A percentile compares a stretch with the other conserved stretches of the same genome.
Evolutionary conservation across 116 monocot genomes (phyloP).

Genomic region (Zostera marina): DNA sequence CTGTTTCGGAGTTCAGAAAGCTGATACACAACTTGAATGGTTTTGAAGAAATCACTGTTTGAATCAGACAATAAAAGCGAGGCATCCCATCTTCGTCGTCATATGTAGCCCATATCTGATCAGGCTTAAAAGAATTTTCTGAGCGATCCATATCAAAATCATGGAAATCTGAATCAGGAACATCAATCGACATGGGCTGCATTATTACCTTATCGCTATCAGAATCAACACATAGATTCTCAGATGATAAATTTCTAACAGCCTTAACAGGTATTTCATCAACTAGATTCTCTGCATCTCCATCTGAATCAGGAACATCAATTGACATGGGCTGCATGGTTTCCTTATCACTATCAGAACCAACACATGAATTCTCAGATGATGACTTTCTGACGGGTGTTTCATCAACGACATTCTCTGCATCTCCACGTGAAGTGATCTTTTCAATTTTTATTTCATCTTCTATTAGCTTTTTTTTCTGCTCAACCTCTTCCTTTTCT

Average conservation of each 20-base stretch:
- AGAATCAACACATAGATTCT: conserved; percentile 10
- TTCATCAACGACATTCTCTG: conserved; percentile 1
- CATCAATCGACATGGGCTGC: conserved; percentile 31
- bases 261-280: conserved; percentile 4
- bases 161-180: conserved; percentile 93
- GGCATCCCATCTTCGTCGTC: conserved; percentile 99
- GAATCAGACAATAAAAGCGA: conserved; percentile 63
- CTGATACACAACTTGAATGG: conserved; percentile 72
- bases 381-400: conserved; percentile 7
- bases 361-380: conserved; percentile 9
- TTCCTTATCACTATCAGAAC: conserved; percentile 14
- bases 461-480: conserved; percentile 16
- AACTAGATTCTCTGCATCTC: conserved; percentile 2
- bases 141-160: conserved; percentile 76
- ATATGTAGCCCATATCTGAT: conserved; percentile 95
- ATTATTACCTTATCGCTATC: conserved; percentile 10
- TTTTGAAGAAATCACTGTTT: conserved; percentile 60
- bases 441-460: conserved; percentile 8
- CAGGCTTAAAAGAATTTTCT: conserved; percentile 45
- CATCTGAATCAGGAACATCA: no score
- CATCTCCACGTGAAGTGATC: conserved; percentile 5
- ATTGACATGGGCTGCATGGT: conserved; percentile 19
- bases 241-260: conserved; percentile 7
- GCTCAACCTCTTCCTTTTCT: conserved; percentile 20
- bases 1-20: conserved; percentile 51